phyloP scores from a whole-genome alignment of 2,329 filamentous ascomycete genomes.

The Aspergillus novofumigatus region DNA sequence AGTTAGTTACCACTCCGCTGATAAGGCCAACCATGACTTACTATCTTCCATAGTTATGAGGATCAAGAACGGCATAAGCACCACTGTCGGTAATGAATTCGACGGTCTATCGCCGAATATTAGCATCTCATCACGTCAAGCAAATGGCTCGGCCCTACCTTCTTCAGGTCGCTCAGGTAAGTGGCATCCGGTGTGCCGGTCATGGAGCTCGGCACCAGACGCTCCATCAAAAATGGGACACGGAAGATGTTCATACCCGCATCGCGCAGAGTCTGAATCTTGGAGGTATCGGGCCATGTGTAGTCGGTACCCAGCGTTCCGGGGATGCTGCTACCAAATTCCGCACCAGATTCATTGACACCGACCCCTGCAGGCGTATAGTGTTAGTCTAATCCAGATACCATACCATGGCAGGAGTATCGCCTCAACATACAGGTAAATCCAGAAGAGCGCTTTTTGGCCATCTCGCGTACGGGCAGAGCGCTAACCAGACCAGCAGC shows the following conservation, averaged over 20 bases:
- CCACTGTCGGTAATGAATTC: conserved; percentile 42
- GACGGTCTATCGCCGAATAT: conserved; percentile 22
- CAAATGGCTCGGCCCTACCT: conserved; percentile 8
- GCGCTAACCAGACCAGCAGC: conserved; percentile 25
- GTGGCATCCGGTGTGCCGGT: conserved; percentile 39
- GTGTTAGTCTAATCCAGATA: not conserved
- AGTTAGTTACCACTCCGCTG: not conserved
- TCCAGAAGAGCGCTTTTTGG: conserved; percentile 23
- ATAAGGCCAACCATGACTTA: conserved; percentile 8
- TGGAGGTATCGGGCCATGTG: conserved; percentile 54
- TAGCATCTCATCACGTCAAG: not conserved
- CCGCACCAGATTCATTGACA: conserved; percentile 56
- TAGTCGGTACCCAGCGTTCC: conserved; percentile 57
- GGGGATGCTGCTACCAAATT: conserved; percentile 59
- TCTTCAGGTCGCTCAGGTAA: conserved; percentile 41
- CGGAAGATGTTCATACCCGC: conserved; percentile 58
- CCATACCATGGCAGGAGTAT: not conserved
- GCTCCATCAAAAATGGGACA: conserved; percentile 54
- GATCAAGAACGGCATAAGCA: conserved; percentile 53
- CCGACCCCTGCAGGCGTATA: conserved; percentile 35
- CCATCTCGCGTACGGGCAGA: conserved; percentile 18
- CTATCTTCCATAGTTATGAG: conserved; percentile 56
- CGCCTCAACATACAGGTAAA: conserved; percentile 21
- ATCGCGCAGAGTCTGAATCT: conserved; percentile 48
- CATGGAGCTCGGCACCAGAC: conserved; percentile 45